A percentile compares a stretch with the other conserved stretches of the same genome.
Evolutionary conservation across 2,329 filamentous ascomycete species (phyloP).

Genomic region (Cercospora sp.): DNA sequence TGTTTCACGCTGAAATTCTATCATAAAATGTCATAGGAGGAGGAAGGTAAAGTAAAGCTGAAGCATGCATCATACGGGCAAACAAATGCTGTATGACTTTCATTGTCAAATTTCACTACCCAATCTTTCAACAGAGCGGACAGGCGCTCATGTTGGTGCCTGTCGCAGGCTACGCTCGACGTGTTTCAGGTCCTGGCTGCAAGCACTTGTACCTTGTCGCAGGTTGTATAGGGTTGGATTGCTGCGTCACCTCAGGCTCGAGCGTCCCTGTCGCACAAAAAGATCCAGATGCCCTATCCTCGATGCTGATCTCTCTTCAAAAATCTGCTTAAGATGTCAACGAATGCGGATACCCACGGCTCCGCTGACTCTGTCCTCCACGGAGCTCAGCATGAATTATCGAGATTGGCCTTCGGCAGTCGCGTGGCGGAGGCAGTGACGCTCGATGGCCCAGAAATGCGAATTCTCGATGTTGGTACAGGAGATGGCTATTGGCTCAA

Average conservation of each 20-base stretch:
- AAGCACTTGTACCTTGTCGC: background rate
- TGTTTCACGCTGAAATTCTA: background rate
- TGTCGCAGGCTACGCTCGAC: background rate
- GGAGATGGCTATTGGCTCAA: conserved; percentile 18
- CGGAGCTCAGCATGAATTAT: conserved; percentile 9
- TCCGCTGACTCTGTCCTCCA: background rate
- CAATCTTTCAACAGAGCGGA: background rate
- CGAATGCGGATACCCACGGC: background rate
- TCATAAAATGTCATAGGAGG: background rate
- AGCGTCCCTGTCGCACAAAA: background rate
- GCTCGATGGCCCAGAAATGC: conserved; percentile 5
- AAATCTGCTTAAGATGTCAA: background rate
- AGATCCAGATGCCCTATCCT: background rate
- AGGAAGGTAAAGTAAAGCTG: background rate
- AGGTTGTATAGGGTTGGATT: background rate
- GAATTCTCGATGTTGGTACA: conserved; percentile 10
- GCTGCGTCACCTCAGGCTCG: background rate
- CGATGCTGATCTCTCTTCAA: background rate
- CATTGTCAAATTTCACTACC: background rate
- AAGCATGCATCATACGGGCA: background rate
- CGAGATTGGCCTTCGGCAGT: conserved; percentile 8
- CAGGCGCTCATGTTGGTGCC: background rate
- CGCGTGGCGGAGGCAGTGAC: background rate
- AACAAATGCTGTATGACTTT: background rate
- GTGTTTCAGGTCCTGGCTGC: background rate